Base-by-base conservation (phyloP, 768 basidiomycete genomes). In the Pulveroboletus sp. region DNA sequence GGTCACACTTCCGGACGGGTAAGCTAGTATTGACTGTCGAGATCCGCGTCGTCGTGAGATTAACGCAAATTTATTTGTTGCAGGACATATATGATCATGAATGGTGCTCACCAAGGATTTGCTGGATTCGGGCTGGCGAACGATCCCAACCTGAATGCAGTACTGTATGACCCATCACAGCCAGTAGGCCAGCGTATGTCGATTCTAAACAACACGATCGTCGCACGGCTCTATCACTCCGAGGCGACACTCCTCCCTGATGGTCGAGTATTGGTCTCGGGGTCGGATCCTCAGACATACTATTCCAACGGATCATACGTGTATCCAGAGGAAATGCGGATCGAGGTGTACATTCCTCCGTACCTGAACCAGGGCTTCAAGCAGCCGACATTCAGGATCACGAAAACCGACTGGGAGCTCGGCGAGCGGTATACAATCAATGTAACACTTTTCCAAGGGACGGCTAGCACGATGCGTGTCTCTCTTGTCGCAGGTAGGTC, bases 271-370 rank as follows among this genome's bases (percentile, higher is more conserved):
- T 69, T 90, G 40, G 73, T 91, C 35, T 86, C 88, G 8, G 89
- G 88, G 0, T 88, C 85, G 9, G 88, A 86, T 57, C 86, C 84
- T 7, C 70, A 85, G 61, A 82, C 81, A 14, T 37, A 59, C 36
- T 65, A 70, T 39, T 60, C 72, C 24, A 63, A 72, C 28, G 64
- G 64, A n/a, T 49, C 70, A 9, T 46, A 55, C 47, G 73, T 71
- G 32, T 86, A 81, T 59, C 81, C 83, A 0, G 83, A 93, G 55
- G 89, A 94, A 62, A 84, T 89, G 68, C 78, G 91, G 11, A 78
- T 77, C 55, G 76, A 86, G 64, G 82, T 85, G 26, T 96, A 95
- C 70, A 78, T 88, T 58, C 95, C 95, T 6, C 89, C 88, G 14
- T 97, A 95, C 67, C 77, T 91, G 52, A 81, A 70, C 54, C 68